These are phyloP conservation scores for Botryotinia narcissicola DNA, from an alignment of 2,329 filamentous ascomycete genomes.

Conservation along the genomic window DNA sequence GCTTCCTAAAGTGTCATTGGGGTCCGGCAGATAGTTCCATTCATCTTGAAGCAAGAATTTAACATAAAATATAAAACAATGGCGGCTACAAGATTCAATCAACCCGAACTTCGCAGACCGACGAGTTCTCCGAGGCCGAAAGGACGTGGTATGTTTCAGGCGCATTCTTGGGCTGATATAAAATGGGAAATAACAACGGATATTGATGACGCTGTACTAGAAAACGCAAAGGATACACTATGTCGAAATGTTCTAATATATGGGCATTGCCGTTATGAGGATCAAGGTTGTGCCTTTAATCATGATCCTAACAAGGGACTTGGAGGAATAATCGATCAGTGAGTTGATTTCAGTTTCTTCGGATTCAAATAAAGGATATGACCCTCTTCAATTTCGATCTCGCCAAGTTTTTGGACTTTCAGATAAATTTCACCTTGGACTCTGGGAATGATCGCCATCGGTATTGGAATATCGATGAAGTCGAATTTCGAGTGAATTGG, in stretches of 20 bases:
- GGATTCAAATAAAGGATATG: neutral
- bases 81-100: conserved; percentile 37
- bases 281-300: conserved; percentile 84
- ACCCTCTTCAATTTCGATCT: neutral
- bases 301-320: conserved; percentile 70
- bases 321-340: conserved; percentile 49
- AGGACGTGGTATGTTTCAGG: conserved; percentile 48
- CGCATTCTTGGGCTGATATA: conserved; percentile 1
- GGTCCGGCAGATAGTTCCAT: conserved; percentile 36
- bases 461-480: neutral
- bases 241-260: conserved; percentile 94
- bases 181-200: neutral
- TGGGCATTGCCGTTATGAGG: conserved; percentile 87
- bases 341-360: conserved; percentile 37
- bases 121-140: conserved; percentile 58
- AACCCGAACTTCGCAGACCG: conserved; percentile 38
- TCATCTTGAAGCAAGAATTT: conserved; percentile 21
- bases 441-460: neutral
- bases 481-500: neutral
- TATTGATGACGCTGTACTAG: conserved; percentile 43
- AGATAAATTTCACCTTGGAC: neutral
- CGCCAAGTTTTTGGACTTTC: neutral
- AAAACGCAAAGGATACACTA: conserved; percentile 80
- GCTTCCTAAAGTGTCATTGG: conserved; percentile 36
- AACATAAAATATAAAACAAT: conserved; percentile 26